Percentiles rank a stretch among this genome's conserved stretches.
phyloP scores from a whole-genome alignment of 176 grass and related monocot species.

The Lolium multiflorum region DNA sequence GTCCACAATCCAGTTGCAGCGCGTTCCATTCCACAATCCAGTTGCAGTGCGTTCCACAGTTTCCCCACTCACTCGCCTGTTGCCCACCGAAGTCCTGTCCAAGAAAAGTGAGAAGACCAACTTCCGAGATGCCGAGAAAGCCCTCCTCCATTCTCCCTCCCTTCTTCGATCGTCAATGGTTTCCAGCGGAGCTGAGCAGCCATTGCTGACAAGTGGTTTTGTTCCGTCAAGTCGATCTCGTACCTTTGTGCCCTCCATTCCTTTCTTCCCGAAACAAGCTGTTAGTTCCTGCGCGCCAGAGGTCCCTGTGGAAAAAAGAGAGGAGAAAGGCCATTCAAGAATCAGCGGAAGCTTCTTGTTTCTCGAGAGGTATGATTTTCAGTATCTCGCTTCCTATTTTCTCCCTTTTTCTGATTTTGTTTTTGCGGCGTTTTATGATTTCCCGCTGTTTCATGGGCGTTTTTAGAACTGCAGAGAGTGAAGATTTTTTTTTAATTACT shows the following conservation, averaged over 20 bases:
- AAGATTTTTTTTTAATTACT: no score
- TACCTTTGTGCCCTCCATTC: neutral
- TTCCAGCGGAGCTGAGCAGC: slow-evolving; percentile 11
- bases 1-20: neutral
- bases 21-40: neutral
- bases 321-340: neutral
- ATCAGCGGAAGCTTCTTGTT: neutral
- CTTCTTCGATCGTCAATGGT: neutral
- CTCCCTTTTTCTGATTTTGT: neutral
- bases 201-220: neutral
- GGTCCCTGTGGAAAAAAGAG: neutral
- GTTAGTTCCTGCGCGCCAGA: neutral
- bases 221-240: neutral
- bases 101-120: neutral
- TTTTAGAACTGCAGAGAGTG: neutral
- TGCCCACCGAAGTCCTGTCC: neutral
- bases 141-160: neutral
- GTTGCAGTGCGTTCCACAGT: neutral
- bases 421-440: neutral
- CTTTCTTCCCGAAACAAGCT: neutral
- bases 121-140: neutral
- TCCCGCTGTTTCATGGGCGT: neutral
- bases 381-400: neutral
- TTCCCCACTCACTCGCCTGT: neutral
- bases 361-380: neutral